These are phyloP conservation scores for Penicillium egyptiacum DNA, from an alignment of 495 filamentous ascomycete species.

Conservation along the genomic window DNA sequence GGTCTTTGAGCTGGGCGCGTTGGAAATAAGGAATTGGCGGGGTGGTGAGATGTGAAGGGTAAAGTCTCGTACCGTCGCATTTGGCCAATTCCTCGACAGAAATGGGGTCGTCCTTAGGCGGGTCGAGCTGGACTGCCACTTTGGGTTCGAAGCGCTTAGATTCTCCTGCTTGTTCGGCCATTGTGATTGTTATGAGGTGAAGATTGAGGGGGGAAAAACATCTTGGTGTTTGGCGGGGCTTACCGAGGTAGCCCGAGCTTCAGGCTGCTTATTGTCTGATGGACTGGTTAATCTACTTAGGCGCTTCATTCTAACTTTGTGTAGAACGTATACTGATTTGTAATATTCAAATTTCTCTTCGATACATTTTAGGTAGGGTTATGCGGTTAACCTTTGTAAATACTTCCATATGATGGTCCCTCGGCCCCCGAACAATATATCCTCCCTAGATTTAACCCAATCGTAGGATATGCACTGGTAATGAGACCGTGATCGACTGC, in stretches of 20 bases:
- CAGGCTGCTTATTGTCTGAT: conserved; percentile 3
- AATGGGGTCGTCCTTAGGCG: conserved; percentile 87
- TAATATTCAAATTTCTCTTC: neutral
- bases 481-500: neutral
- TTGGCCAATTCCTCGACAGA: conserved; percentile 69
- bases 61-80: conserved; percentile 65
- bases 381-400: neutral
- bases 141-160: conserved; percentile 80
- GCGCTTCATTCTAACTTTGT: neutral
- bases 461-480: neutral
- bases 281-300: neutral
- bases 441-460: neutral
- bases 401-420: neutral
- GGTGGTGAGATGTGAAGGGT: neutral
- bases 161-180: conserved; percentile 33
- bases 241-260: neutral
- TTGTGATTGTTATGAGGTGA: conserved; percentile 19
- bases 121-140: conserved; percentile 72
- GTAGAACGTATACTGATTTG: neutral
- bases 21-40: conserved; percentile 4
- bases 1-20: neutral
- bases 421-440: neutral
- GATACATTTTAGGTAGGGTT: neutral
- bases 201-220: conserved; percentile 12
- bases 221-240: conserved; percentile 11